Evolutionary conservation across 1,284 basidiomycete species (phyloP).

Genomic region (Puccinia hordei): DNA sequence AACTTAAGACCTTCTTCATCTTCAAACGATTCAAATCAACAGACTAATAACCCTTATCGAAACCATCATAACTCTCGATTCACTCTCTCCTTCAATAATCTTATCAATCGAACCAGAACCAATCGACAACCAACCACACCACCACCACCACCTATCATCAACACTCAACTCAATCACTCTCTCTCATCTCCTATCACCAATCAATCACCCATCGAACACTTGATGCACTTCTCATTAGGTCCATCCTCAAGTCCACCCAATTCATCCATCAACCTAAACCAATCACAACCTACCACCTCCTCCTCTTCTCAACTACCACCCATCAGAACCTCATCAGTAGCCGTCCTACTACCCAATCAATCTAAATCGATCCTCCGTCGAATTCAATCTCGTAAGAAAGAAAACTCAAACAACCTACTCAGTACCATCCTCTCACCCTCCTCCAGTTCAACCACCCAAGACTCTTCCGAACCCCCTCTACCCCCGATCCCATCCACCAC

Average conservation of each 20-base stretch:
- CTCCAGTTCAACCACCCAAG: background rate
- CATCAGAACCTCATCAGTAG: background rate
- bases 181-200: background rate
- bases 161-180: background rate
- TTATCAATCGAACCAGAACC: background rate
- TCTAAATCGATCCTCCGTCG: background rate
- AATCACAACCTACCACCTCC: too few species aligned
- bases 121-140: background rate
- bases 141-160: background rate
- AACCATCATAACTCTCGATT: background rate
- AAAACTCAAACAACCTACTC: background rate
- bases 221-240: background rate
- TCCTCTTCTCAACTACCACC: too few species aligned
- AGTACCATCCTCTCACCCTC: background rate
- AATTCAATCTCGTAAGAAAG: background rate
- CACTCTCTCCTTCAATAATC: conserved; percentile 15
- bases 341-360: background rate
- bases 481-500: background rate
- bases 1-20: too few species aligned
- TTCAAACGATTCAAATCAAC: background rate
- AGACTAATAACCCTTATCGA: conserved; percentile 20
- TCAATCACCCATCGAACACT: background rate
- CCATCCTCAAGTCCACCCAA: background rate
- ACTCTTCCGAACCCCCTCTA: background rate
- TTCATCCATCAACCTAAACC: background rate